Conservation (phyloP, 2,329 filamentous ascomycete species). For the Alternaria postmessia region DNA sequence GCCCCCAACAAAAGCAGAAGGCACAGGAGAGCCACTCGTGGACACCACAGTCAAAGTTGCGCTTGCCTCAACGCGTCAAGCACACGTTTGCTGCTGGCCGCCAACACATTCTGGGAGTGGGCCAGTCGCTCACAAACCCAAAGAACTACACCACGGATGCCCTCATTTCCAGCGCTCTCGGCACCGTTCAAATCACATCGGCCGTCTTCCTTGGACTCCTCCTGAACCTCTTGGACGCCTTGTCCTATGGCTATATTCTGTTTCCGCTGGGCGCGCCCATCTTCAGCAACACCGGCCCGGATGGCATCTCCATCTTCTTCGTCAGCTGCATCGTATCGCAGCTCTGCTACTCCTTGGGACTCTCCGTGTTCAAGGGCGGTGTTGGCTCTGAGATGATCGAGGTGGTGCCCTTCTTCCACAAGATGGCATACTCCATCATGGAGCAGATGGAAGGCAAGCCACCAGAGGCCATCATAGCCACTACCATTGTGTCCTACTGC, state of each 20-base stretch:
- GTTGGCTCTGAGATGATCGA: slow-evolving; percentile 98
- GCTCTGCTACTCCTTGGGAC: slow-evolving; percentile 82
- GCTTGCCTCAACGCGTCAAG: slow-evolving; percentile 27
- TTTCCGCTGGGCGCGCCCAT: slow-evolving; percentile 89
- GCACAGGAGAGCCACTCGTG: slow-evolving; percentile 9
- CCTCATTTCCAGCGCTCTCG: slow-evolving; percentile 69
- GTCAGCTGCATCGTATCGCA: slow-evolving; percentile 96
- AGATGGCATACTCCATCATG: slow-evolving; percentile 93
- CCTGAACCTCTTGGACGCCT: slow-evolving; percentile 90
- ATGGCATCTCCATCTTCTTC: slow-evolving; percentile 98
- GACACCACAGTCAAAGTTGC: slow-evolving; percentile 35
- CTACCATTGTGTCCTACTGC: slow-evolving; percentile 90
- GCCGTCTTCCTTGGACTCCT: slow-evolving; percentile 88
- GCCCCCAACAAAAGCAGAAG: slow-evolving; percentile 28
- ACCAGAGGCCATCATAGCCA: slow-evolving; percentile 86
- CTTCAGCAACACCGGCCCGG: slow-evolving; percentile 85
- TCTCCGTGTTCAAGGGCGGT: slow-evolving; percentile 88
- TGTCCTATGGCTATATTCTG: slow-evolving; percentile 90
- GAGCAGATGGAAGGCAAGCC: slow-evolving; percentile 78
- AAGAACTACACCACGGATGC: slow-evolving; percentile 75
- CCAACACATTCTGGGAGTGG: slow-evolving; percentile 29
- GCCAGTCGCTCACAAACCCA: slow-evolving; percentile 62
- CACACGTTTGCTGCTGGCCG: slow-evolving; percentile 27
- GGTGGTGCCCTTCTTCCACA: slow-evolving; percentile 98
- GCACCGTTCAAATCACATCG: slow-evolving; percentile 76